Conservation (phyloP, 306 rosid species). For the Cucurbita argyrosperma region DNA sequence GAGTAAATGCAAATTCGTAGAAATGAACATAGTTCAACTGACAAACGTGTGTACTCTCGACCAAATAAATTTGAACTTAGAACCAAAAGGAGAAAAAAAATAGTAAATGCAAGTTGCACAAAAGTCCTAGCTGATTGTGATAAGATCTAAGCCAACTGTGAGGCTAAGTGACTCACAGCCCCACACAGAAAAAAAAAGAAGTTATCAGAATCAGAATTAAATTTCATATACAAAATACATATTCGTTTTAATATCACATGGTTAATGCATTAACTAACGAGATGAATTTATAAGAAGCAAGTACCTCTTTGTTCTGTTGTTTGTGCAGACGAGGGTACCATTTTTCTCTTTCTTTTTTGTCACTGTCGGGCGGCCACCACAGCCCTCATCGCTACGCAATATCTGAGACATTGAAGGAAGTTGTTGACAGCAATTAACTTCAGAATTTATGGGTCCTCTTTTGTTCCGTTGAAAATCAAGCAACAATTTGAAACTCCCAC, state of each 20-base stretch:
- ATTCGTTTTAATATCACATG: constrained; percentile 1
- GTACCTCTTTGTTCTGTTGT: constrained; percentile 2
- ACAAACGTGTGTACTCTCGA: no score
- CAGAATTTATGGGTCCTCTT: background rate
- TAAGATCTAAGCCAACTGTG: background rate
- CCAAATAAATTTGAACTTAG: no score
- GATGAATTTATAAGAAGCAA: background rate
- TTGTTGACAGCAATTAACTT: background rate
- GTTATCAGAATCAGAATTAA: background rate
- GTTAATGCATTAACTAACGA: background rate
- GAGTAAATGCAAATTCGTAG: no score
- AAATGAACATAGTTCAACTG: no score
- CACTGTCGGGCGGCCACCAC: background rate
- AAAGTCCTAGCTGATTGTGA: background rate
- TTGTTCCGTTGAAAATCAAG: background rate
- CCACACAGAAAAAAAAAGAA: background rate
- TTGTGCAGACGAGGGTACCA: background rate
- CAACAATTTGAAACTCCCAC: background rate
- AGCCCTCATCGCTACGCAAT: background rate
- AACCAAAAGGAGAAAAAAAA: no score
- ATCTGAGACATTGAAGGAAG: background rate
- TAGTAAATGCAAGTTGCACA: background rate
- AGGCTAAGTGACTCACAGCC: background rate
- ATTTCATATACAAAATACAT: background rate
- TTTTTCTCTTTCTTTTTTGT: background rate